phyloP scores from a whole-genome alignment of 495 filamentous ascomycete genomes.

The Bombardia bombarda region DNA sequence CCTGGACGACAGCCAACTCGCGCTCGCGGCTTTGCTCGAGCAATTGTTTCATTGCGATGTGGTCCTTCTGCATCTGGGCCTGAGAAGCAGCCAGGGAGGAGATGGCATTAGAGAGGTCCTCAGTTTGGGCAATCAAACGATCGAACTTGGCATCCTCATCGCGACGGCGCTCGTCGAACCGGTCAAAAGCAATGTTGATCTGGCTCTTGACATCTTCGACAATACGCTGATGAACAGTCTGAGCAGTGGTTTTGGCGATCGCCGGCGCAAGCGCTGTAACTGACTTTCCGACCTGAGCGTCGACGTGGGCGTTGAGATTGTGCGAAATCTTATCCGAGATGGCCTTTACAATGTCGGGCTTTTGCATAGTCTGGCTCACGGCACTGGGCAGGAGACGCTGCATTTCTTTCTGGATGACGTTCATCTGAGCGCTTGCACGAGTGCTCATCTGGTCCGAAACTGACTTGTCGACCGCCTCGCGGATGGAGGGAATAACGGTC shows the following conservation, averaged over 20 bases:
- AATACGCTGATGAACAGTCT: constrained; percentile 52
- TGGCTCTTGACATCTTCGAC: constrained; percentile 24
- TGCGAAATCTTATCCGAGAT: constrained; percentile 64
- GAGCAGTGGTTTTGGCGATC: constrained; percentile 45
- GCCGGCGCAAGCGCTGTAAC: constrained; percentile 58
- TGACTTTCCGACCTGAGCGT: constrained; percentile 54
- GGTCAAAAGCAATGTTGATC: constrained; percentile 28
- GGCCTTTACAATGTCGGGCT: constrained; percentile 56
- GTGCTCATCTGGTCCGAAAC: constrained; percentile 36
- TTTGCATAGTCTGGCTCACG: constrained; percentile 51
- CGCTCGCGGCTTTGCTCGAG: constrained; percentile 14
- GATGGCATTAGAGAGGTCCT: constrained; percentile 62
- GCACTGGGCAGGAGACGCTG: constrained; percentile 37
- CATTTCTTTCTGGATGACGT: constrained; percentile 55
- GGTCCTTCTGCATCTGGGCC: constrained; percentile 29
- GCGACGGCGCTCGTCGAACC: constrained; percentile 60
- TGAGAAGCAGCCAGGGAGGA: constrained; percentile 58
- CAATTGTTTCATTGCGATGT: constrained; percentile 11
- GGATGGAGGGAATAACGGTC: constrained; percentile 50
- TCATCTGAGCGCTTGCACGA: constrained; percentile 39
- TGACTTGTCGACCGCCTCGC: constrained; percentile 33
- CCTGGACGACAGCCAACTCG: constrained; percentile 1
- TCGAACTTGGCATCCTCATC: constrained; percentile 75
- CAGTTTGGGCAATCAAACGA: constrained; percentile 65
- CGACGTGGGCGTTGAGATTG: constrained; percentile 57